Percentiles rank a stretch among this genome's conserved stretches.
Conservation (phyloP, 2,329 filamentous ascomycete genomes). For the Tricladium varicosporioides region DNA sequence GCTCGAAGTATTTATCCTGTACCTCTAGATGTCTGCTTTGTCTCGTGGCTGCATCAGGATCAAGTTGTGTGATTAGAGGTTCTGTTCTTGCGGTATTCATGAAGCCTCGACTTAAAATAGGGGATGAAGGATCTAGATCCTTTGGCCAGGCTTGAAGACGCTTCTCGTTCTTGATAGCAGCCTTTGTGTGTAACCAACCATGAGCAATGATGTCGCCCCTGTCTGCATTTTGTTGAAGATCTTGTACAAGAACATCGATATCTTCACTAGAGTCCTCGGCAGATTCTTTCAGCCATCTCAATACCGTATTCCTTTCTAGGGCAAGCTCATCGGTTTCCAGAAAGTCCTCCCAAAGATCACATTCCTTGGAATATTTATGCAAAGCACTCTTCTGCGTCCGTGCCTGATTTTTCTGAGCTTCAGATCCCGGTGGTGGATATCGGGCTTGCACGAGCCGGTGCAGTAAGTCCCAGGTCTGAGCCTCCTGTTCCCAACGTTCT, state of each 20-base stretch:
- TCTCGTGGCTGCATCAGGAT: conserved; percentile 84
- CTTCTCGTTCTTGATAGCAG: conserved; percentile 87
- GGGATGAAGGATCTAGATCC: conserved; percentile 60
- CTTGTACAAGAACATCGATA: conserved; percentile 72
- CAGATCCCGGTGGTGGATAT: conserved; percentile 44
- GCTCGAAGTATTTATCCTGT: conserved; percentile 85
- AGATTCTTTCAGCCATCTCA: conserved; percentile 83
- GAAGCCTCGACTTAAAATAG: conserved; percentile 54
- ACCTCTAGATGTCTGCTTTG: conserved; percentile 75
- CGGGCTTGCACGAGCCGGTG: conserved; percentile 61
- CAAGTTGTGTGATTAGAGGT: conserved; percentile 78
- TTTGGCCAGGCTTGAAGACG: conserved; percentile 67
- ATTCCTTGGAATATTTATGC: conserved; percentile 57
- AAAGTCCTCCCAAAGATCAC: conserved; percentile 71
- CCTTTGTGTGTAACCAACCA: conserved; percentile 90
- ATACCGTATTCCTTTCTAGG: conserved; percentile 73
- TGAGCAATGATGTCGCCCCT: conserved; percentile 79
- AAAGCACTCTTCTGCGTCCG: conserved; percentile 25
- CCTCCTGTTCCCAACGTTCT: conserved; percentile 74
- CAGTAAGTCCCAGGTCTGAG: conserved; percentile 87
- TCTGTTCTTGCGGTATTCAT: conserved; percentile 57
- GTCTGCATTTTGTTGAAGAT: conserved; percentile 73
- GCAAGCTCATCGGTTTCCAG: conserved; percentile 70
- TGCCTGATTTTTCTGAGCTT: conserved; percentile 18
- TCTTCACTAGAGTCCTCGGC: conserved; percentile 66